Conservation (phyloP, 805 yeast genomes). For the Naumovozyma baii region DNA sequence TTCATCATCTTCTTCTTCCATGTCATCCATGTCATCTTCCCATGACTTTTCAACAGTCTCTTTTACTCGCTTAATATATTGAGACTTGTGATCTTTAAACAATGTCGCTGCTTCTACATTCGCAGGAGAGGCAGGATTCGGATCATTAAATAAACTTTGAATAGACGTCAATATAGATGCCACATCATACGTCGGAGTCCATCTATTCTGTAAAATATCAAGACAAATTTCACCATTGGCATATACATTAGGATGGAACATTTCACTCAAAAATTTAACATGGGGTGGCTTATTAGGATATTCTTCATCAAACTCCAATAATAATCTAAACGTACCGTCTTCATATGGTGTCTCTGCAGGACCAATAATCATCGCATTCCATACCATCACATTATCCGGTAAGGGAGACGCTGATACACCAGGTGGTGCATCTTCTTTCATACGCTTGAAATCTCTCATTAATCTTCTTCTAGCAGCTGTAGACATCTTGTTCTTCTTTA, state of each 20-base stretch:
- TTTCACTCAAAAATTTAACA: constrained; percentile 82
- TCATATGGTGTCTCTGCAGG: constrained; percentile 97
- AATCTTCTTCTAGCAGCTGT: constrained; percentile 98
- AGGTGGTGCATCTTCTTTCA: constrained; percentile 96
- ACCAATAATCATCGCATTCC: constrained; percentile 96
- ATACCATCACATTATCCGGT: constrained; percentile 93
- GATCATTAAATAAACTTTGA: constrained; percentile 87
- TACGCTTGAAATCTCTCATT: constrained; percentile 96
- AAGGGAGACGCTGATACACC: constrained; percentile 96
- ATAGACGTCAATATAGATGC: constrained; percentile 89
- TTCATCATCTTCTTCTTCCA: constrained; percentile 32
- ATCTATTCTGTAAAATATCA: constrained; percentile 90
- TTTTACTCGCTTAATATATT: constrained; percentile 81
- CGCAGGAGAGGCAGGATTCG: constrained; percentile 93
- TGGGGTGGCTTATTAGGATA: constrained; percentile 95
- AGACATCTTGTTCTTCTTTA: constrained; percentile 51
- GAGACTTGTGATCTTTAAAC: constrained; percentile 89
- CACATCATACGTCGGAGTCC: constrained; percentile 98
- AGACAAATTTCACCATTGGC: constrained; percentile 92
- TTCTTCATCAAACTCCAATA: constrained; percentile 87
- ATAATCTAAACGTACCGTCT: constrained; percentile 88
- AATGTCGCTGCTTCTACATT: constrained; percentile 95
- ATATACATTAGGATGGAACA: constrained; percentile 98
- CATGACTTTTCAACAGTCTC: constrained; percentile 93
- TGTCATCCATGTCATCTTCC: constrained; percentile 59